Percentiles rank a stretch among this genome's conserved stretches.
phyloP scores from a whole-genome alignment of 1,139 yeast species.

The Kodamaea plutei region DNA sequence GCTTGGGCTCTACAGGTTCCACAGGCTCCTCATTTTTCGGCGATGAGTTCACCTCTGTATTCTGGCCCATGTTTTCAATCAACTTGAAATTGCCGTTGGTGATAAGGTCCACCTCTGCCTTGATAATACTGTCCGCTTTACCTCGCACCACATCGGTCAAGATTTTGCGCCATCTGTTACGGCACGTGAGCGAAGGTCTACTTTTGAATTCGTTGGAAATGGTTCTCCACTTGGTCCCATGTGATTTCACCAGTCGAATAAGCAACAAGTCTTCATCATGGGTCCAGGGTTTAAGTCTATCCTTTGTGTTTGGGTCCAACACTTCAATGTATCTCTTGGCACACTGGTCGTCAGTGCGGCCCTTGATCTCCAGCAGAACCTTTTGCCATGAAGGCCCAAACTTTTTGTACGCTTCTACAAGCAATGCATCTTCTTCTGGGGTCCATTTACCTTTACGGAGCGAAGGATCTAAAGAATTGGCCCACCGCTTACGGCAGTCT shows the following conservation, averaged over 20 bases:
- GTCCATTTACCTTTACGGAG: conserved; percentile 89
- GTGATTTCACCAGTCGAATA: conserved; percentile 57
- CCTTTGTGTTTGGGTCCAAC: conserved; percentile 74
- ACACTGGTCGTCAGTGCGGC: conserved; percentile 94
- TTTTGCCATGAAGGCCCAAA: conserved; percentile 86
- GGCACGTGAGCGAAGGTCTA: conserved; percentile 83
- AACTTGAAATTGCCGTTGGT: conserved; percentile 21
- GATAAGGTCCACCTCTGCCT: conserved; percentile 33
- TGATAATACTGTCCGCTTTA: conserved; percentile 39
- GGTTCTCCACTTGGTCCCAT: conserved; percentile 92
- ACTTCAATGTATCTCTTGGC: conserved; percentile 89
- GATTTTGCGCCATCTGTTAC: conserved; percentile 89
- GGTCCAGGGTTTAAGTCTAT: conserved; percentile 77
- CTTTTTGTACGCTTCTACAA: conserved; percentile 59
- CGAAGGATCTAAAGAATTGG: conserved; percentile 76
- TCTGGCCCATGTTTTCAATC: conserved; percentile 6
- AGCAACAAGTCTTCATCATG: conserved; percentile 69
- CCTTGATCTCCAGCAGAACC: conserved; percentile 69
- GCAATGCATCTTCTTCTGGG: conserved; percentile 66
- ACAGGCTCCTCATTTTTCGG: conserved; percentile 1
- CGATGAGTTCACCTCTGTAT: neutral
- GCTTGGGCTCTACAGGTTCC: conserved; percentile 1
- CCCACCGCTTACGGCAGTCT: conserved; percentile 73
- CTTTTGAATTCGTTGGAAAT: conserved; percentile 70
- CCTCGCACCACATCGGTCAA: conserved; percentile 72